Conservation (phyloP, 305 asterid genomes). For the Fraxinus nigra region DNA sequence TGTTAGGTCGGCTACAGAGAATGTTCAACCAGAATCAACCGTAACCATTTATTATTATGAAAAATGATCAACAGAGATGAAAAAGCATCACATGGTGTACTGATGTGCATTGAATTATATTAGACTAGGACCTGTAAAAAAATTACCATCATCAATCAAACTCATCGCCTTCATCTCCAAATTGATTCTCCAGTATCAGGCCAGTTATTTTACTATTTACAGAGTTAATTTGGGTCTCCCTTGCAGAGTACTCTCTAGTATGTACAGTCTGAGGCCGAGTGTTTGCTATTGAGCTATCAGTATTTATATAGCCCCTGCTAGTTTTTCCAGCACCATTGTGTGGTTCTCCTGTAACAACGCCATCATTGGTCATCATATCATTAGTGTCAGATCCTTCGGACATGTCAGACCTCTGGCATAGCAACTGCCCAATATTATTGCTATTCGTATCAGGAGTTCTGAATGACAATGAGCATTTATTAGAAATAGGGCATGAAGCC, state of each 20-base stretch:
- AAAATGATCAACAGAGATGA: background rate
- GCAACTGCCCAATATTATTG: background rate
- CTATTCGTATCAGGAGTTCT: background rate
- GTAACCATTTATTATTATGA: background rate
- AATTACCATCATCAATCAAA: background rate
- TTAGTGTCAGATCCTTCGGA: background rate
- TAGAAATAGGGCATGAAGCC: background rate
- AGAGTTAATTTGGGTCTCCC: conserved; percentile 4
- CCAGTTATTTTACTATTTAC: conserved; percentile 7
- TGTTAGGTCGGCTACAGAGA: background rate
- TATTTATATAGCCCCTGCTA: background rate
- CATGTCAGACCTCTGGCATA: conserved; percentile 7
- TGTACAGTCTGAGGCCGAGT: conserved; percentile 1
- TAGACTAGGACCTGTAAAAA: background rate
- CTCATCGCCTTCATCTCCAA: conserved; percentile 5
- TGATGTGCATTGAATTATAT: background rate
- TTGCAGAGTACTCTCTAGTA: background rate
- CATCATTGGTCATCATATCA: conserved; percentile 10
- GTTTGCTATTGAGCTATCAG: background rate
- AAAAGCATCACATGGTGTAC: background rate
- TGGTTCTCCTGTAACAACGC: conserved; percentile 1
- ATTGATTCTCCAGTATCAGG: background rate
- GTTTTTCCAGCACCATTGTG: background rate
- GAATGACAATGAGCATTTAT: background rate
- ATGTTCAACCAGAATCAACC: background rate